Base-by-base conservation (phyloP, 2,329 filamentous ascomycete species). In the Fusarium liriodendri region DNA sequence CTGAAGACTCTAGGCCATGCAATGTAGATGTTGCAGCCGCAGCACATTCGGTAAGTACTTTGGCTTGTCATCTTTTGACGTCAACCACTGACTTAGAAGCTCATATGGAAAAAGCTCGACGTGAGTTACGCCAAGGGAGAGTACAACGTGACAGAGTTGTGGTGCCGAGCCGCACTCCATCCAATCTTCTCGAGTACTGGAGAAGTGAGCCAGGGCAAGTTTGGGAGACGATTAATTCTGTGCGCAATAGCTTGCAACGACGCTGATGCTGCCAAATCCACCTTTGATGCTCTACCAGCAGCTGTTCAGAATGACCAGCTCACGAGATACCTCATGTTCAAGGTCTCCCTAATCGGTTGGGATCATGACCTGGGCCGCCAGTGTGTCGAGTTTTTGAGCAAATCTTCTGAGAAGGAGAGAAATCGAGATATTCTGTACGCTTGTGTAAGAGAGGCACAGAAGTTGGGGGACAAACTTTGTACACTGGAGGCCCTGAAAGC, bases 31-130 rank as follows among this genome's bases (percentile, higher is more conserved):
- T 91, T 7, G 90, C 93, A 14, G 89, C 91, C 71, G 91, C 92
- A 37, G 89, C 89, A 8, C 92, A 94, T 75, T 93, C 90, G 37
- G 91, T 93, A 79, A 75, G 88, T 81, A 18, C 8, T 13, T 25
- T 18, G 50, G n/a, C 37, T 50, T 38, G 25, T 18, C 54, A 69
- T 74, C 22, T 74, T 22, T 35, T 14, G 25, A 20, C 38, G 11
- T 6, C 22, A 14, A 8, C 20, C 8, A 40, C 71, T 77, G 33
- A 78, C 77, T 70, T 50, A 25, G 13, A 69, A 96, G 93, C 81
- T 98, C 5, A 83, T 98, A 5, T 98, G 95, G 95, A 97, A 95
- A 82, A 89, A 87, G 29, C 85, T 94, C n/a, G 93, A 95, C 62
- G 82, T 85, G 1, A 85, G 85, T 16, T 90, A 89, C 70, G 83